Base-by-base conservation (phyloP, 2,329 filamentous ascomycete species). In the Alternaria postmessia region DNA sequence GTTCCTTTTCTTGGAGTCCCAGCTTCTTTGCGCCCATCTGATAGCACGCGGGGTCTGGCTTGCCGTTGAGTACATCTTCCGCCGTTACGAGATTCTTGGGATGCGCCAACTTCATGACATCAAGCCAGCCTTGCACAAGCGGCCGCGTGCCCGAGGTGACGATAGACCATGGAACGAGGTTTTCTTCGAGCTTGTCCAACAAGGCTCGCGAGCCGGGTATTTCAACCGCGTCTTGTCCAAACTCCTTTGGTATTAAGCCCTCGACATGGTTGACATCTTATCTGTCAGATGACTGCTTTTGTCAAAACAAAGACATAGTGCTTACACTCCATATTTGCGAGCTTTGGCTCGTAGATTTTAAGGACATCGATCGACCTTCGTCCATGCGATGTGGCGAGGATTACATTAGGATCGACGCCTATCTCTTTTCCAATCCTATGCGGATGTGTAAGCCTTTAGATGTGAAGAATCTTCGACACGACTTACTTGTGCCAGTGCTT, bases 241-340 rank as follows among this genome's bases (percentile, higher is more conserved):
- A 92, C 53, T 90, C 84, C 73, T 87, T 86, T 3, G 94, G 94
- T 38, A 98, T 88, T 22, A 86, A 83, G 24, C 87, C 89, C 81
- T 98, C 95, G 77, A 94, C 87, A 57, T 89, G 81, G 76, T 86
- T 87, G 69, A 97, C 88, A 74, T 97, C 93, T 96, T 72, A 26
- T 4, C 30, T 18, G 54, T 59, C 43, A 52, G 48, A 51, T 18
- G 8, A 9, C 16, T n/a, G 34, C 41, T 46, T 11, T 42, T n/a
- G 41, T 7, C 22, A 28, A 47, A 32, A 36, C 20, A 34, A 51
- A 51, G 18, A 18, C 36, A 49, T 22, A 7, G 56, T 32, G 87
- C 91, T 81, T 81, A 96, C 93, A 97, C 66, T 97, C 93, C 93
- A 91, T 94, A 70, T 90, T 97, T 42, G 95, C 95, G 76, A 93